Percentiles rank a stretch among this genome's conserved stretches.
Conservation (phyloP, 495 filamentous ascomycete genomes). For the Podospora conica region DNA sequence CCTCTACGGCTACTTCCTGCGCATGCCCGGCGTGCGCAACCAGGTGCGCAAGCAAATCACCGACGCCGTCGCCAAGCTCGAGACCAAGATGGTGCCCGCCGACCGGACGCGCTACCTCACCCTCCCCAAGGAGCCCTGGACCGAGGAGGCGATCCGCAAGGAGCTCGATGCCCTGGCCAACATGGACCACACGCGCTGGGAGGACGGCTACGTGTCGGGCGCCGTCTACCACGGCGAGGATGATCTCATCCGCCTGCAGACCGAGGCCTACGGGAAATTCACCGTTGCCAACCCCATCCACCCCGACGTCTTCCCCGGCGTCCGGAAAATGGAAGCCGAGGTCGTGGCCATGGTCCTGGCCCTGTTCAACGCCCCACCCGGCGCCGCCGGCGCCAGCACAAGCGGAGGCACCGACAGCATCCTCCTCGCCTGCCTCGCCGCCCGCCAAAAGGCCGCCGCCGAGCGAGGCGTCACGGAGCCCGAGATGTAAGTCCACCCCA, state of each 20-base stretch:
- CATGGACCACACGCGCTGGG: slow-evolving; percentile 94
- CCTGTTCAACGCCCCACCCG: slow-evolving; percentile 84
- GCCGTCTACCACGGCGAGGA: slow-evolving; percentile 95
- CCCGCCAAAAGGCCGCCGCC: slow-evolving; percentile 76
- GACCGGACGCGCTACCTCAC: slow-evolving; percentile 66
- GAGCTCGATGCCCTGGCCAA: slow-evolving; percentile 72
- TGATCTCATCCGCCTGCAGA: slow-evolving; percentile 75
- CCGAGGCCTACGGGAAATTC: slow-evolving; percentile 87
- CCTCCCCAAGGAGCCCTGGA: slow-evolving; percentile 83
- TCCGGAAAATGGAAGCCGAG: slow-evolving; percentile 99
- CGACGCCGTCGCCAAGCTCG: slow-evolving; percentile 67
- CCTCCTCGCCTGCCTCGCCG: slow-evolving; percentile 84
- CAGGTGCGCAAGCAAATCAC: slow-evolving; percentile 77
- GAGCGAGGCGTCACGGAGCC: slow-evolving; percentile 88
- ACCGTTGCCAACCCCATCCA: slow-evolving; percentile 98
- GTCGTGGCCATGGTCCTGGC: slow-evolving; percentile 91
- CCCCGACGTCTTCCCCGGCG: slow-evolving; percentile 95
- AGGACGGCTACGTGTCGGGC: slow-evolving; percentile 89
- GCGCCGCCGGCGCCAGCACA: slow-evolving; percentile 82
- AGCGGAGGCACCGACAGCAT: slow-evolving; percentile 95
- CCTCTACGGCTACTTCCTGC: slow-evolving; percentile 80
- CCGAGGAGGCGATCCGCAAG: slow-evolving; percentile 65
- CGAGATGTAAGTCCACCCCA: slow-evolving; percentile 63
- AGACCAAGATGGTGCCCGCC: slow-evolving; percentile 72
- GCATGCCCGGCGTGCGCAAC: slow-evolving; percentile 72